Conservation (phyloP, 129 eudicot species). For the Lactuca sativa region DNA sequence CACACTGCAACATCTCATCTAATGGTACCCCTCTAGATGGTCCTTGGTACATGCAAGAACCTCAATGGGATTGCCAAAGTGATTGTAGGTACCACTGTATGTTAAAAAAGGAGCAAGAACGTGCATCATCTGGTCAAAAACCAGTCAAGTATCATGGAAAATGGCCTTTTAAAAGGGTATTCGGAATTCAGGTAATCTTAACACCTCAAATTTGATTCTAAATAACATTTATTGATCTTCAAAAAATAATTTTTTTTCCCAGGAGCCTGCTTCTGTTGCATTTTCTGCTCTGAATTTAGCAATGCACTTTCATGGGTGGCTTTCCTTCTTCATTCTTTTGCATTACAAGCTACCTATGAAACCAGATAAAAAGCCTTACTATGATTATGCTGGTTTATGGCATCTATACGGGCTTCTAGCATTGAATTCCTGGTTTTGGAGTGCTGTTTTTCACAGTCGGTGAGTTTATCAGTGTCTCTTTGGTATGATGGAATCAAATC, state of each 20-base stretch:
- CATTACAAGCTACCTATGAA: constrained; percentile 63
- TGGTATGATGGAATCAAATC: no score
- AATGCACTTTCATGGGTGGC: constrained; percentile 93
- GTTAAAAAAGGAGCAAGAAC: constrained; percentile 60
- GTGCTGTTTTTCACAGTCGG: constrained; percentile 85
- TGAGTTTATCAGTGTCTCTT: constrained; percentile 22
- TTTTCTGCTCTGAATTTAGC: constrained; percentile 76
- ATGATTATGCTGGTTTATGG: constrained; percentile 71
- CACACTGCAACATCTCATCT: constrained; percentile 59
- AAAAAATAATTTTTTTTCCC: constrained; percentile 9
- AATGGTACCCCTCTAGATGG: constrained; percentile 27
- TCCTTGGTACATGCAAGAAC: no score
- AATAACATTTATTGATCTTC: no score
- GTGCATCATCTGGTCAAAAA: constrained; percentile 54
- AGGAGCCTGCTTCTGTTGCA: constrained; percentile 91
- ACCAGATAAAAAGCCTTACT: constrained; percentile 56
- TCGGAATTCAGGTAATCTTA: constrained; percentile 62
- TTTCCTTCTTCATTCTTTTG: constrained; percentile 56
- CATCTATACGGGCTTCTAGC: constrained; percentile 66
- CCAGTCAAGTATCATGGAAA: constrained; percentile 94
- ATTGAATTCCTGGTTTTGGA: constrained; percentile 86
- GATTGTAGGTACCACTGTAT: constrained; percentile 89
- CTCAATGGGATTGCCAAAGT: constrained; percentile 62
- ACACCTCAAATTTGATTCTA: no score
- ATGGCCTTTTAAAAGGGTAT: constrained; percentile 83